phyloP scores from a whole-genome alignment of 129 eudicot genomes.

The Pulicaria dysenterica region DNA sequence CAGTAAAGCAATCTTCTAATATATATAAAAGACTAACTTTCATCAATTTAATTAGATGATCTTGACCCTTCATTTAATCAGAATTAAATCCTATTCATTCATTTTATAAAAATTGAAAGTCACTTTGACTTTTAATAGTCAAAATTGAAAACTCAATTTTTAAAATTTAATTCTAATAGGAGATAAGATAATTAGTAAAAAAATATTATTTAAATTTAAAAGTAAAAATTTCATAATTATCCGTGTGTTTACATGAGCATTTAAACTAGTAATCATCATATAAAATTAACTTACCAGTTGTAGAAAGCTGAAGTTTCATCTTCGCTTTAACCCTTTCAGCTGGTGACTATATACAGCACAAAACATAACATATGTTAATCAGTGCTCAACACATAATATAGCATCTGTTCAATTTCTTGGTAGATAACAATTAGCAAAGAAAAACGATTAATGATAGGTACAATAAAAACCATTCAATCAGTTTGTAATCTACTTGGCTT shows the following conservation, averaged over 20 bases:
- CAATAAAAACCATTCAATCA: background rate
- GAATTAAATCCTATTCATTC: too few relatives aligned
- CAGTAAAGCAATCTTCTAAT: conserved; percentile 12
- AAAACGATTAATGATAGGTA: background rate
- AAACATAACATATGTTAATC: background rate
- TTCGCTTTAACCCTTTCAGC: conserved; percentile 94
- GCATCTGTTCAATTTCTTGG: background rate
- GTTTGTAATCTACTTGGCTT: background rate
- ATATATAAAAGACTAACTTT: too few relatives aligned
- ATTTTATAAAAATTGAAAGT: too few relatives aligned
- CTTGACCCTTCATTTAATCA: too few relatives aligned
- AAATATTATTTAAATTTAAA: too few relatives aligned
- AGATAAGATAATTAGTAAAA: too few relatives aligned
- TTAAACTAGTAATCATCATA: background rate
- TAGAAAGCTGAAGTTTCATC: conserved; percentile 92
- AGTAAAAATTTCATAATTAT: too few relatives aligned
- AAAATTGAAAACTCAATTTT: too few relatives aligned
- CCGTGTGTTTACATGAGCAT: too few relatives aligned
- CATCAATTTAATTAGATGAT: too few relatives aligned
- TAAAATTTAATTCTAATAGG: too few relatives aligned
- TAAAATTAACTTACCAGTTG: conserved; percentile 58
- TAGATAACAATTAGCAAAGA: background rate
- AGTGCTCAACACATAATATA: background rate
- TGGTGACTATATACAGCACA: conserved; percentile 56
- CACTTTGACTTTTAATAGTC: too few relatives aligned